Percentiles rank a stretch among this genome's conserved stretches.
These are phyloP conservation scores for Botrytis pseudocinerea DNA, from an alignment of 2,329 filamentous ascomycete species.

Conservation along the genomic window DNA sequence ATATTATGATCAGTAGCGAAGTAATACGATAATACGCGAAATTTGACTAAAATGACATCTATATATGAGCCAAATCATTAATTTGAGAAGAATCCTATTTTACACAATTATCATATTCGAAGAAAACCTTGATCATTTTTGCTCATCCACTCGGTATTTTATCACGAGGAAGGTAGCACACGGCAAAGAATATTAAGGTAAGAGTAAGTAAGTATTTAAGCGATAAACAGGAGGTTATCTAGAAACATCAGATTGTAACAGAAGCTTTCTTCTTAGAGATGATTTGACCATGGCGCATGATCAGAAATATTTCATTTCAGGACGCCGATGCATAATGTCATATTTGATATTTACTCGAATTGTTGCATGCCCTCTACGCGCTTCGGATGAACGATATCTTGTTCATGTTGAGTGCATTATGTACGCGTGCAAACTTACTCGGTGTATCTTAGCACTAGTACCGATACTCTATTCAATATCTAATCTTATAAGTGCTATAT, in stretches of 20 bases:
- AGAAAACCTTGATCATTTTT: too few relatives aligned
- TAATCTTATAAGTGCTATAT: not conserved
- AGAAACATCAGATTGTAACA: not conserved
- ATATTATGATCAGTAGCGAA: not conserved
- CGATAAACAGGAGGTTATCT: not conserved
- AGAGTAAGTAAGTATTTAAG: too few relatives aligned
- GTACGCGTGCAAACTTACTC: rapidly evolving
- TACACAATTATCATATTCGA: too few relatives aligned
- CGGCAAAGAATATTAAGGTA: not conserved
- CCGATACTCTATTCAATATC: not conserved
- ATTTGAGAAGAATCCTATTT: too few relatives aligned
- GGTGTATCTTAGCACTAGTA: not conserved
- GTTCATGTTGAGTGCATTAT: not conserved
- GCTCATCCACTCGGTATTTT: too few relatives aligned
- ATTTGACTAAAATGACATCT: too few relatives aligned
- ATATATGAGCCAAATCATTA: too few relatives aligned
- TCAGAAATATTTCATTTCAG: not conserved
- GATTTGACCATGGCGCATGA: too few relatives aligned
- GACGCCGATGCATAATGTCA: not conserved
- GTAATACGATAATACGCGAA: not conserved
- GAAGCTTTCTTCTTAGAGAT: not conserved
- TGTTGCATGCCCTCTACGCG: rapidly evolving
- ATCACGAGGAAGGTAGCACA: too few relatives aligned
- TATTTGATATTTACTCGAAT: not conserved
- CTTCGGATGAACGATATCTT: not conserved